Conservation (phyloP, 202 grass and related monocot genomes). For the Setaria italica region DNA sequence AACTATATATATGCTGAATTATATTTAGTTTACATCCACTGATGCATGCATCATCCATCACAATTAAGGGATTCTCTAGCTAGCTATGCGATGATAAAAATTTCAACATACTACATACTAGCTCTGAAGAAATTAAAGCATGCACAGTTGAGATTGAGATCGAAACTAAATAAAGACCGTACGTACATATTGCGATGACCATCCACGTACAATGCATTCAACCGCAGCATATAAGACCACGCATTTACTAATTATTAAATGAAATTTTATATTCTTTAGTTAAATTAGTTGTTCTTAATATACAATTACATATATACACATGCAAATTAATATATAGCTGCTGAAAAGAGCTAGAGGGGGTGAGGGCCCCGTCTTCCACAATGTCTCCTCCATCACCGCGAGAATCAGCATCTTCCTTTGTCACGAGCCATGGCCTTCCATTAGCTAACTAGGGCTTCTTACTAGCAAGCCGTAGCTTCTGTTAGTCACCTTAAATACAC, state of each 20-base stretch:
- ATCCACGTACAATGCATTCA: constrained; percentile 48
- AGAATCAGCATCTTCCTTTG: constrained; percentile 35
- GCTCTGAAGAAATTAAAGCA: background rate
- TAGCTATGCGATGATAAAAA: background rate
- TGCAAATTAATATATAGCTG: background rate
- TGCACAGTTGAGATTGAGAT: background rate
- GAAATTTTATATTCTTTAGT: background rate
- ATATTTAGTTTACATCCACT: constrained; percentile 17
- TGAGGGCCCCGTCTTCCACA: constrained; percentile 20
- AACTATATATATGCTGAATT: background rate
- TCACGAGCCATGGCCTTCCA: background rate
- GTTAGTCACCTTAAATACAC: constrained; percentile 38
- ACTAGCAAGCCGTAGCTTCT: background rate
- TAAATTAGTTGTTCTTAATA: background rate
- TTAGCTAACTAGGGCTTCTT: constrained; percentile 22
- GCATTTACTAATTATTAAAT: background rate
- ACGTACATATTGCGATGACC: background rate
- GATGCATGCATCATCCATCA: background rate
- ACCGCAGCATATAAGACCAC: background rate
- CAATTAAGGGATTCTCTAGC: background rate
- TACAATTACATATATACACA: background rate
- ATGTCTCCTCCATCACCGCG: background rate
- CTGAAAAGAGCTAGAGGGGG: background rate
- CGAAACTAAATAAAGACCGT: background rate
- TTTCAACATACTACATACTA: too few species aligned